Conservation (phyloP, 2,329 filamentous ascomycete genomes). For the Malbranchea zuffiana region DNA sequence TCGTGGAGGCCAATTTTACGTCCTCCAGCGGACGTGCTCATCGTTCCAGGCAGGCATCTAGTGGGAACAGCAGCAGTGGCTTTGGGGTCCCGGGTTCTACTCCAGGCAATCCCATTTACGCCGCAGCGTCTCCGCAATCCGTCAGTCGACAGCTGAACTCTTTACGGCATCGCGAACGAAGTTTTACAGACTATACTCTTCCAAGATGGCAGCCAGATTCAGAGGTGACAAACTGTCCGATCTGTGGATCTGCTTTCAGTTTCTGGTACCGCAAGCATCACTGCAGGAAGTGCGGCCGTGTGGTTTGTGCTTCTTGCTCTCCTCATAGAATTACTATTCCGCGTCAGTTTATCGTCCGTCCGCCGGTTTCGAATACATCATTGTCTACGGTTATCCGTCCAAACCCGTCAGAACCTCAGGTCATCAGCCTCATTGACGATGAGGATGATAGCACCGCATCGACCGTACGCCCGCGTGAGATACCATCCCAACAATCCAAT, state of each 20-base stretch:
- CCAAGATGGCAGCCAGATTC: slow-evolving; percentile 83
- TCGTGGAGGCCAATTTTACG: too few species aligned
- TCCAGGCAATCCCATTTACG: slow-evolving; percentile 26
- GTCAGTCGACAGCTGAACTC: slow-evolving; percentile 16
- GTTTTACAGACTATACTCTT: slow-evolving; percentile 41
- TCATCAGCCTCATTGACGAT: slow-evolving; percentile 39
- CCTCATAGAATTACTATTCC: slow-evolving; percentile 93
- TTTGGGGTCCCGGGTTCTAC: slow-evolving; percentile 20
- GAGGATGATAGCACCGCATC: slow-evolving; percentile 12
- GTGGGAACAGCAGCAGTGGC: slow-evolving; percentile 1
- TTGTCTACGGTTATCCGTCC: slow-evolving; percentile 32
- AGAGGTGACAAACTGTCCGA: slow-evolving; percentile 72
- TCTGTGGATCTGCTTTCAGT: slow-evolving; percentile 68
- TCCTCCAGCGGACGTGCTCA: slow-evolving; percentile 3
- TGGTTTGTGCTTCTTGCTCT: slow-evolving; percentile 82
- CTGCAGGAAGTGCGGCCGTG: slow-evolving; percentile 89
- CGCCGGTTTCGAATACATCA: slow-evolving; percentile 44
- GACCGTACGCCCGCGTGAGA: not conserved
- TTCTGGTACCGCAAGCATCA: slow-evolving; percentile 87
- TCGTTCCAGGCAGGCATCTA: not conserved
- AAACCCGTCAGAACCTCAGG: slow-evolving; percentile 34
- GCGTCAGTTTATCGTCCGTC: slow-evolving; percentile 80
- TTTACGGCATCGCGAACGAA: slow-evolving; percentile 19
- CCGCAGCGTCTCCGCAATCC: slow-evolving; percentile 20
- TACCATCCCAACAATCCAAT: slow-evolving; percentile 25